Evolutionary conservation across 1,284 basidiomycete species (phyloP), one percentile per base, ranked within the genome.

Genomic region (Rhodotorula sp.): DNA sequence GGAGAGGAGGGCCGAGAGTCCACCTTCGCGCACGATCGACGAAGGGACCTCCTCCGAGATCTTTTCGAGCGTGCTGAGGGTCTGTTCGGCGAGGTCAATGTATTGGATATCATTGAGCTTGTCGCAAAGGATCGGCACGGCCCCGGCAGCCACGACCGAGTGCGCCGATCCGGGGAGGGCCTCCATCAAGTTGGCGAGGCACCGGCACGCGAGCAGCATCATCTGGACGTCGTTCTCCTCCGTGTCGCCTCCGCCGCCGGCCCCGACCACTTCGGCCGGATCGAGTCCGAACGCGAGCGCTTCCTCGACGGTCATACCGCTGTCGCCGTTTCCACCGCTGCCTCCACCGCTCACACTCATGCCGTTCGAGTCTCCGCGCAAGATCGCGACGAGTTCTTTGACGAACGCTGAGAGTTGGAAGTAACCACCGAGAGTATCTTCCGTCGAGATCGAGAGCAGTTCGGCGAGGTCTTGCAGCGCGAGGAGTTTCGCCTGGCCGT

Each of bases 381-480:
- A 84, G 74, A 97, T 93, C 79, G 88, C 88, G 73, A 99, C 89
- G 58, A 99, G 86, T 81, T 98, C 96, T 76, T 89, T 88, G 55
- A 95, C 92, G 79, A 94, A 98, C 22, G 89, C 86, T 77, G 95
- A 93, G 42, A 94, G 89, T 74, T 91, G 92, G 83, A 99, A 95
- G 49, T 91, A 95, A 57, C 93, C 94, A 22, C 92, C 91, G 55
- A 99, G 84, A 1, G 93, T 97, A 80, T 99, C 96, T 82, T 99
- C 95, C 12, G 93, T 98, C 81, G 92, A 93, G 82, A 99, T 95
- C 73, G 92, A 92, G 67, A 99, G 87, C 57, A 97, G 81, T 80
- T 99, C 96, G 79, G 91, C 93, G 66, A 97, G 87, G 79, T 99
- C 95, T 79, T 97, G 93, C 22, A 99, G 84, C 5, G 94, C 93